phyloP scores from a whole-genome alignment of 2,329 filamentous ascomycete species.

The Arthroderma uncinatum region DNA sequence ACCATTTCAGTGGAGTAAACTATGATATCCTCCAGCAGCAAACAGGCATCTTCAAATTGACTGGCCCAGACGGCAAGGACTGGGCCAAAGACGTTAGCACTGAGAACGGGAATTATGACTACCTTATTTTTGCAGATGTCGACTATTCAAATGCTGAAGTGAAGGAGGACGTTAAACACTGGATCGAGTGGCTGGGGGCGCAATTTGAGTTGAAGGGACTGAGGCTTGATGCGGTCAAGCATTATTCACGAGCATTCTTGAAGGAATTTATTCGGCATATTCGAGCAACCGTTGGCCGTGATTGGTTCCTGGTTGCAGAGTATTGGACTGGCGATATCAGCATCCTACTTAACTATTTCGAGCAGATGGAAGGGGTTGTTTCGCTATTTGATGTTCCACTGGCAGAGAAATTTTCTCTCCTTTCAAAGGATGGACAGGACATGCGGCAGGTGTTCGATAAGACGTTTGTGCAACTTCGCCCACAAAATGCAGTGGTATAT shows the following conservation, averaged over 20 bases:
- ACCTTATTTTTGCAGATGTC: slow-evolving; percentile 61
- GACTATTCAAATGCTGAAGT: slow-evolving; percentile 57
- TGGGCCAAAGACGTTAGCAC: slow-evolving; percentile 54
- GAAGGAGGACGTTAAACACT: slow-evolving; percentile 50
- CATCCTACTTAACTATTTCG: slow-evolving; percentile 47
- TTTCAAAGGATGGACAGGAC: slow-evolving; percentile 49
- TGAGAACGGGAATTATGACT: slow-evolving; percentile 56
- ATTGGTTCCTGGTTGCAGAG: slow-evolving; percentile 58
- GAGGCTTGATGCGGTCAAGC: slow-evolving; percentile 61
- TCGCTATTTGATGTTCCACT: slow-evolving; percentile 58
- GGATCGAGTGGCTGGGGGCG: slow-evolving; percentile 56
- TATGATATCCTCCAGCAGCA: slow-evolving; percentile 48
- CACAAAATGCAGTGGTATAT: slow-evolving; percentile 47
- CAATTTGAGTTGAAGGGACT: slow-evolving; percentile 54
- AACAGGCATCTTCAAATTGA: slow-evolving; percentile 55
- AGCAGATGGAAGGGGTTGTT: slow-evolving; percentile 48
- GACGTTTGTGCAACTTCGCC: slow-evolving; percentile 45
- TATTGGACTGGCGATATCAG: slow-evolving; percentile 53
- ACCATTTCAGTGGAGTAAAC: slow-evolving; percentile 59
- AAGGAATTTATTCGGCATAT: slow-evolving; percentile 52
- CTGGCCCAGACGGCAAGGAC: slow-evolving; percentile 46
- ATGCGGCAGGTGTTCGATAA: slow-evolving; percentile 52
- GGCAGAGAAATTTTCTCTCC: slow-evolving; percentile 53
- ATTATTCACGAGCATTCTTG: slow-evolving; percentile 58
- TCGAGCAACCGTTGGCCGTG: slow-evolving; percentile 39